phyloP scores from a whole-genome alignment of 805 yeast genomes.

The Ogataea paraovalis region DNA sequence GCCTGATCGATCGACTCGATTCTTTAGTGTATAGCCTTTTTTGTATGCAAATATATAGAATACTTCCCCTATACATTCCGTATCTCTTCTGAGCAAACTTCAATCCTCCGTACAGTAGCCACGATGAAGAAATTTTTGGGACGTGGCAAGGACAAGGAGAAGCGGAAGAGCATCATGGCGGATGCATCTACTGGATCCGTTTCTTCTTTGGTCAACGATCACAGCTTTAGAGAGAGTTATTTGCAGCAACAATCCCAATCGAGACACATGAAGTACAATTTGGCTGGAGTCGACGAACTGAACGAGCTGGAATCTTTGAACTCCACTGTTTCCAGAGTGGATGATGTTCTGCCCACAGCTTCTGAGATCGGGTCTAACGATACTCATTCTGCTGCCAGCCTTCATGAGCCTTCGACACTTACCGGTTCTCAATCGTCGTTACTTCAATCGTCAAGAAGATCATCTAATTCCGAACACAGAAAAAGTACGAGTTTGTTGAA shows the following conservation, averaged over 20 bases:
- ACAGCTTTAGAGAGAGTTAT: constrained; percentile 1
- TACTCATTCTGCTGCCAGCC: background rate
- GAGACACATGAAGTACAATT: constrained; percentile 2
- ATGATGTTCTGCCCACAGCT: background rate
- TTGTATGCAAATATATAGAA: too few species aligned
- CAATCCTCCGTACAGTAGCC: background rate
- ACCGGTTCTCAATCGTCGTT: background rate
- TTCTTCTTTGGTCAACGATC: constrained; percentile 3
- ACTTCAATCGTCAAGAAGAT: background rate
- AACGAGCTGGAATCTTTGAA: constrained; percentile 2
- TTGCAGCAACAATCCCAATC: background rate
- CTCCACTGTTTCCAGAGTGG: background rate
- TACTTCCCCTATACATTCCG: too few species aligned
- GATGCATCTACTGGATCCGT: constrained; percentile 6
- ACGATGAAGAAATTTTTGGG: constrained; percentile 33
- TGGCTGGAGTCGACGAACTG: constrained; percentile 9
- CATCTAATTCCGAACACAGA: constrained; percentile 1
- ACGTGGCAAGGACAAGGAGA: constrained; percentile 26
- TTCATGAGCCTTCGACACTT: background rate
- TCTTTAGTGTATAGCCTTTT: too few species aligned
- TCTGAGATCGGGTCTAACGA: constrained; percentile 2
- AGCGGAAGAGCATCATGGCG: constrained; percentile 16
- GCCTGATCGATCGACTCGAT: too few species aligned
- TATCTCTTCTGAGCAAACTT: too few species aligned
- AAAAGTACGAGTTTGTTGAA: constrained; percentile 14